Evolutionary conservation across 169 alveolate genomes (phyloP).

Genomic region (Plasmodium billcollinsi): DNA sequence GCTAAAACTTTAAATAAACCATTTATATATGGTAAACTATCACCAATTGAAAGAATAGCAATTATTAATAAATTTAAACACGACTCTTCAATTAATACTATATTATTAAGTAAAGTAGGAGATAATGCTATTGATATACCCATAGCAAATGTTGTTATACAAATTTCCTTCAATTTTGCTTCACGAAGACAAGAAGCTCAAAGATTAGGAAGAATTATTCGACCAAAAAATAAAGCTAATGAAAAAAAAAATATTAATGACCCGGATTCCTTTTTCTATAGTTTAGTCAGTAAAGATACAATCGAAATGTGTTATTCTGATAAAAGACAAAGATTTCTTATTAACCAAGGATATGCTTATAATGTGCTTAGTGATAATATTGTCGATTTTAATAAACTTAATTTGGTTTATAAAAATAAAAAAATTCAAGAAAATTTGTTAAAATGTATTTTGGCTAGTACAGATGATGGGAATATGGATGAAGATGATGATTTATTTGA

Average conservation of each 20-base stretch:
- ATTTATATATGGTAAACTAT: conserved; percentile 93
- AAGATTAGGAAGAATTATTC: conserved; percentile 98
- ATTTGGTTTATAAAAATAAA: conserved; percentile 79
- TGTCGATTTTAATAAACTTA: conserved; percentile 81
- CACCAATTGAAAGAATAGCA: conserved; percentile 92
- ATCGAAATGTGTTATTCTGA: conserved; percentile 97
- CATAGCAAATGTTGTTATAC: conserved; percentile 99
- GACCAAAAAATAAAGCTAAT: conserved; percentile 95
- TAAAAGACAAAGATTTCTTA: conserved; percentile 97
- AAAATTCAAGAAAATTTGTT: conserved; percentile 84
- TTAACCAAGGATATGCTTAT: conserved; percentile 94
- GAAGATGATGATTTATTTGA: conserved; percentile 81
- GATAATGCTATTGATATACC: conserved; percentile 99
- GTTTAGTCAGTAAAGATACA: conserved; percentile 97
- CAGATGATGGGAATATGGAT: conserved; percentile 83
- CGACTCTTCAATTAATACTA: conserved; percentile 85
- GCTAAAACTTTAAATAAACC: conserved; percentile 93
- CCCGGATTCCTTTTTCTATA: conserved; percentile 97
- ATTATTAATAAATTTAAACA: conserved; percentile 94
- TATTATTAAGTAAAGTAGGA: conserved; percentile 98
- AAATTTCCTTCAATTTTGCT: conserved; percentile 98
- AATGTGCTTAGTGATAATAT: conserved; percentile 85
- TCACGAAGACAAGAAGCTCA: conserved; percentile 99
- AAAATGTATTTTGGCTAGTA: conserved; percentile 80
- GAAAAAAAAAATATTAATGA: conserved; percentile 84